A percentile compares a stretch with the other conserved stretches of the same genome.
Conservation (phyloP, 2,329 filamentous ascomycete species). For the Seiridium cupressi region DNA sequence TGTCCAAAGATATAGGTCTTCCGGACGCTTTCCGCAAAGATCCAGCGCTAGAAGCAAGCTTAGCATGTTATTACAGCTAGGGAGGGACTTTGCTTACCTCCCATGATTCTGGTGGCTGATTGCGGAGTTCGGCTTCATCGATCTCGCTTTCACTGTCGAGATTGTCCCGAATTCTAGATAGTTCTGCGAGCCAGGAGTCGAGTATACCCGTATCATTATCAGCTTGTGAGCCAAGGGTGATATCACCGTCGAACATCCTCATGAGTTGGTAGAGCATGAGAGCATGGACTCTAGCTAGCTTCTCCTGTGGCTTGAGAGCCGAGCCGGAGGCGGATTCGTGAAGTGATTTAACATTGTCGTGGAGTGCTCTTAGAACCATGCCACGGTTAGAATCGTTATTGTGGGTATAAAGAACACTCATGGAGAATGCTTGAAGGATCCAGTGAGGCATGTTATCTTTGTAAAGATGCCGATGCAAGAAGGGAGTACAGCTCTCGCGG, state of each 20-base stretch:
- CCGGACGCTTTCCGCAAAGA: slow-evolving; percentile 40
- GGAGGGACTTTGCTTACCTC: slow-evolving; percentile 25
- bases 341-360: slow-evolving; percentile 35
- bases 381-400: slow-evolving; percentile 34
- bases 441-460: slow-evolving; percentile 34
- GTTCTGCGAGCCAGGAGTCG: slow-evolving; percentile 33
- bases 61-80: not conserved
- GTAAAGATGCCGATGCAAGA: slow-evolving; percentile 43
- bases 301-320: slow-evolving; percentile 30
- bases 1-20: slow-evolving; percentile 34
- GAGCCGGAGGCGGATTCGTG: slow-evolving; percentile 28
- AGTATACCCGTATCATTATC: slow-evolving; percentile 36
- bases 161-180: slow-evolving; percentile 31
- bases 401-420: slow-evolving; percentile 35
- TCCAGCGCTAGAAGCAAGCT: slow-evolving; percentile 27
- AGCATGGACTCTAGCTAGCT: slow-evolving; percentile 42
- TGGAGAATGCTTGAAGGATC: slow-evolving; percentile 38
- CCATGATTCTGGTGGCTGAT: slow-evolving; percentile 38
- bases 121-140: slow-evolving; percentile 20
- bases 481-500: slow-evolving; percentile 34
- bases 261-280: slow-evolving; percentile 39
- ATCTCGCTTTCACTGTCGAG: slow-evolving; percentile 27
- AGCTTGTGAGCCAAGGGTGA: slow-evolving; percentile 36
- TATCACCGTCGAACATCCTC: slow-evolving; percentile 42
- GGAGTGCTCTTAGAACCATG: slow-evolving; percentile 37